Conservation (phyloP, 2,329 filamentous ascomycete genomes). For the Talaromyces sp. region DNA sequence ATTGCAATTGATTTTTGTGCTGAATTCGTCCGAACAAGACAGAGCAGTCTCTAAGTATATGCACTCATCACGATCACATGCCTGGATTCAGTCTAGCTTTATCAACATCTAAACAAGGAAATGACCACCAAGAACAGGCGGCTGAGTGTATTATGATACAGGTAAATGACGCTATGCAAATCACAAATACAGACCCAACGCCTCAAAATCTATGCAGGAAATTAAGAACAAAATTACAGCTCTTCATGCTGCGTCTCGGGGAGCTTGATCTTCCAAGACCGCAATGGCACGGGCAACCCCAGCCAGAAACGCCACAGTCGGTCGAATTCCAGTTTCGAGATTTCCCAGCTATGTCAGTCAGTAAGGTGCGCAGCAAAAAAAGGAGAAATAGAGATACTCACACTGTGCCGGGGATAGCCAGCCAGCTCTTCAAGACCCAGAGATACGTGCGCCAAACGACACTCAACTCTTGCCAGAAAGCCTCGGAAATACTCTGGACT, state of each 20-base stretch:
- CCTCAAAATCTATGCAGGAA: constrained; percentile 6
- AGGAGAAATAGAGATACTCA: constrained; percentile 47
- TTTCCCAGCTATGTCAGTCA: constrained; percentile 39
- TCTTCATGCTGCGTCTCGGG: constrained; percentile 27
- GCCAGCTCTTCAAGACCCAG: constrained; percentile 66
- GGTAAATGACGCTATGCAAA: constrained; percentile 9
- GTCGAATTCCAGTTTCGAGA: constrained; percentile 48
- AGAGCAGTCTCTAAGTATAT: not conserved
- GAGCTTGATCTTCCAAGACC: constrained; percentile 49
- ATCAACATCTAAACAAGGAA: not conserved
- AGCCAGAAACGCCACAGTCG: constrained; percentile 58
- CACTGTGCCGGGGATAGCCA: constrained; percentile 60
- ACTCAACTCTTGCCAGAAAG: constrained; percentile 58
- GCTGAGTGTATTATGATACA: not conserved
- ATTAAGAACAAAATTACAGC: constrained; percentile 1
- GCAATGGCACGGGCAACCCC: constrained; percentile 53
- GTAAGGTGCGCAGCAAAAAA: not conserved
- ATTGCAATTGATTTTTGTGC: not conserved
- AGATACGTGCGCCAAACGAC: constrained; percentile 58
- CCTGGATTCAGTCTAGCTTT: not conserved
- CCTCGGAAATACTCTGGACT: constrained; percentile 48
- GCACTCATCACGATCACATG: not conserved
- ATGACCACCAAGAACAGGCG: not conserved
- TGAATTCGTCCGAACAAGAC: not conserved
- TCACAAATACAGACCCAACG: constrained; percentile 1